Conservation (phyloP, 352 stramenopile species). For the Phytophthora citrophthora region DNA sequence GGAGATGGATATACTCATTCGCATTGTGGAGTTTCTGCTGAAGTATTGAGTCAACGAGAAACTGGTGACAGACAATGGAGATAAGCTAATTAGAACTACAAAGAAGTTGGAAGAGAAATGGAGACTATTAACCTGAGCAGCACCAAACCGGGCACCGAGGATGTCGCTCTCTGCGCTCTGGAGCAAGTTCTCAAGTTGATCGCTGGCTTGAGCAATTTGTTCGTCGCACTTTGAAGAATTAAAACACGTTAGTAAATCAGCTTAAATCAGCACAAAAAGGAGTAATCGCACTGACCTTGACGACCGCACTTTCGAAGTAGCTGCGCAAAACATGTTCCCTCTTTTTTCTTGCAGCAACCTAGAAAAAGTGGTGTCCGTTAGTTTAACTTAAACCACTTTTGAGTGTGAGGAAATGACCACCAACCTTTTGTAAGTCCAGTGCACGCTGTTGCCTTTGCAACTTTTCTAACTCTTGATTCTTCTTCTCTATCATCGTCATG, state of each 20-base stretch:
- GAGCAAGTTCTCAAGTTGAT: constrained; percentile 57
- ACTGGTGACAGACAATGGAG: constrained; percentile 21
- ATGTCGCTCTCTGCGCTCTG: constrained; percentile 49
- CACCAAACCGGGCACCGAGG: constrained; percentile 51
- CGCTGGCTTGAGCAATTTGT: constrained; percentile 44
- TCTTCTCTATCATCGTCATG: constrained; percentile 22
- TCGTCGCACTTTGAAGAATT: constrained; percentile 49
- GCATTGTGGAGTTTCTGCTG: constrained; percentile 66
- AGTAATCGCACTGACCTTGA: constrained; percentile 17
- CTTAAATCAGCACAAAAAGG: background rate
- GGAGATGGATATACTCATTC: constrained; percentile 41
- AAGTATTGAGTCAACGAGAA: constrained; percentile 61
- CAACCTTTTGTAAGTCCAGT: constrained; percentile 30
- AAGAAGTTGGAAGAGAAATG: background rate
- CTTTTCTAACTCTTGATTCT: constrained; percentile 29
- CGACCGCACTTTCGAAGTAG: constrained; percentile 45
- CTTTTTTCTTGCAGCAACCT: constrained; percentile 23
- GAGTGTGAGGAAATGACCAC: background rate
- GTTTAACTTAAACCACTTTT: background rate
- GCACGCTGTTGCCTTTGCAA: constrained; percentile 19
- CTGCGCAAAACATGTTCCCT: constrained; percentile 39
- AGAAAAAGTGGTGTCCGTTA: background rate
- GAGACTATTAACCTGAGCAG: constrained; percentile 44
- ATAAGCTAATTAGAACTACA: background rate
- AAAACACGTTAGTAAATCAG: background rate